Base-by-base conservation (phyloP, 768 basidiomycete species). In the Lanmaoa pseudosensibilis region DNA sequence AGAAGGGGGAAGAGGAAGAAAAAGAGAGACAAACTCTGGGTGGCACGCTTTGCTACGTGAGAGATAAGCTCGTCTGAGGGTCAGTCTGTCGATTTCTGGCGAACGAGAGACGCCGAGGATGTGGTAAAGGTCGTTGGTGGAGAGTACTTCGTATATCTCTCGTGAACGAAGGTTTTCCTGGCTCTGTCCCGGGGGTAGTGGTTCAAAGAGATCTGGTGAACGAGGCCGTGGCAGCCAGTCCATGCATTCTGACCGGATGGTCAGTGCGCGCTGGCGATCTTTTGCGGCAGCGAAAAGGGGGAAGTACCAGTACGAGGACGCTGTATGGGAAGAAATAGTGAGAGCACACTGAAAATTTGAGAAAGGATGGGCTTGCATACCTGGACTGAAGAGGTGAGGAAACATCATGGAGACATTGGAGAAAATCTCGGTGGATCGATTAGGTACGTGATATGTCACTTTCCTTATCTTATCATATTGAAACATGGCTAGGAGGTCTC, bases 11-110 rank as follows among this genome's bases (percentile, higher is more conserved):
- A 5, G 34, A 38, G 32, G 40, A 18, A 32, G 44, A 52, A 19
- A n/a, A 36, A n/a, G 6, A 33, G 36, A 19, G 51, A 80, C 90
- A 59, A 56, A 93, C 92, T 94, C 92, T 74, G 92, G 92, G 65
- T 94, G 92, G 60, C 91, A 93, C 9, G 83, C 80, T 60, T 78
- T 81, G 69, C 90, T 92, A 33, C 91, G 77, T 0, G 80, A 74
- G 50, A 94, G 81, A 70, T 92, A 94, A 19, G 88, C 90, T 25
- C 90, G 77, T 40, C 92, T 73, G 37, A 93, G 79, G 36, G 84
- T 71, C 58, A 83, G 73, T 58, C 80, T 81, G 69, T 92, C 89
- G 37, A 84, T 73, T 33, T 65, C 65, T 0, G 77, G 69, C 8
- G 74, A 75, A 58, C 79, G 80, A 21, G 77, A 63, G 6, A 91